Percentiles rank a stretch among this genome's conserved stretches.
These are phyloP conservation scores for Benincasa hispida DNA, from an alignment of 306 rosid species.

Conservation along the genomic window DNA sequence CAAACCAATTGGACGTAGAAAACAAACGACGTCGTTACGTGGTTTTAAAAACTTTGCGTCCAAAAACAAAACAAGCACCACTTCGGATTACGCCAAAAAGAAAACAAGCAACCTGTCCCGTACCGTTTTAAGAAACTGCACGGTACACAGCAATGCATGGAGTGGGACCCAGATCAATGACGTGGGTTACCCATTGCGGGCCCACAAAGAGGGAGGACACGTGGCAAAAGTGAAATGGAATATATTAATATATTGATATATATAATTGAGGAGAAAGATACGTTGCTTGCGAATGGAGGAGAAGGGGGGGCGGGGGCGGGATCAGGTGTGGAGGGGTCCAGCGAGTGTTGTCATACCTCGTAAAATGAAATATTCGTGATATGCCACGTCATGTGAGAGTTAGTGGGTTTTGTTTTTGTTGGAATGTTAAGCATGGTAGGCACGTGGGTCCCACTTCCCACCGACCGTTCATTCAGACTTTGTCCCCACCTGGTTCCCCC, in stretches of 20 bases:
- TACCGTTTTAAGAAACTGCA: not conserved
- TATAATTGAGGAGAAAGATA: not conserved
- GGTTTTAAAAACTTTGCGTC: no score
- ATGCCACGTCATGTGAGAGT: not conserved
- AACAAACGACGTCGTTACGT: no score
- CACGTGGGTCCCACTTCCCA: not conserved
- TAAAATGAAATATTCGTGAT: not conserved
- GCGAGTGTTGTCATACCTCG: not conserved
- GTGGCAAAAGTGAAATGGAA: not conserved
- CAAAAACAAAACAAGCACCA: no score
- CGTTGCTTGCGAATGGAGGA: not conserved
- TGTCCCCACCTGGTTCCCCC: not conserved
- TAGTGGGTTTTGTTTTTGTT: not conserved
- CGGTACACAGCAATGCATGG: no score
- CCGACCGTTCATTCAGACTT: not conserved
- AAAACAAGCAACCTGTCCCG: no score
- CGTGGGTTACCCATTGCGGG: not conserved
- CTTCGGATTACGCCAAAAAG: no score
- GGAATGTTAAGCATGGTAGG: not conserved
- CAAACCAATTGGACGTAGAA: no score
- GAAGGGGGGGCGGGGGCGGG: not conserved
- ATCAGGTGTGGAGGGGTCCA: not conserved
- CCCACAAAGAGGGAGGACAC: not conserved
- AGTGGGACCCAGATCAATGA: not conserved
- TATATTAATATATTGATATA: no score